Evolutionary conservation across 148 eudicot genomes (phyloP), one percentile per base, ranked within the genome.

Genomic region (Cornus controversa): DNA sequence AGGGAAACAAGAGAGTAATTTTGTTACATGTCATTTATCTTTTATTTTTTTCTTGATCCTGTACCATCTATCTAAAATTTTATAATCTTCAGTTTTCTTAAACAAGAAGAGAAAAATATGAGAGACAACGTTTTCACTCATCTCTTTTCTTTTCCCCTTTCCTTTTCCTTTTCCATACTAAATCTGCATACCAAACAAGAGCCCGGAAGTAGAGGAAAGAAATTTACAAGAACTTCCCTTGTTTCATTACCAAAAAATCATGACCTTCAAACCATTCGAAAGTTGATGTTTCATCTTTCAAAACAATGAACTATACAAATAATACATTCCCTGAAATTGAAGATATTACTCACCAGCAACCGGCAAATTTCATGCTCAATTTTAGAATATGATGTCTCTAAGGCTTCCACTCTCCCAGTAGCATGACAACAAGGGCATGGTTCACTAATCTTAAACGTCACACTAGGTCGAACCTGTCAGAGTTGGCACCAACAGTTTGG

Each of bases 381-480:
- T 83, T 93, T 95, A 74, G 97, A 95, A 77, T 86, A 95, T 66
- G 96, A 89, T n/a, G 97, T 95, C 81, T 93, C 97, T 64, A 90
- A 82, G 81, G 99, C 97, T 86, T 91, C 99, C 82, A 95, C 94
- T 85, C 99, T 87, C 70, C 99, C 99, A 50, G 99, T 91, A 40
- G 86, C 96, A 85, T 90, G 90, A 85, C 99, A 95, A 85, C 87
- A 91, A 66, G 85, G 70, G 86, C 99, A 95, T 22, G 96, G 92
- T 79, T 91, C 99, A 84, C 94, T 95, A 63, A 93, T 85, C 99
- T 93, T 87, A 81, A 89, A 93, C 66, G 99, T 89, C 76, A 95
- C 96, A 86, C 99, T 95, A 23, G 97, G 96, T 79, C 99, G 90
- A 70, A 95, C 99, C 99, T 95, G 90, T 71, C 34, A 68, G 76